A percentile compares a stretch with the other conserved stretches of the same genome.
Evolutionary conservation across 2,329 filamentous ascomycete species (phyloP).

Genomic region (Sclerotinia sclerotiorum): DNA sequence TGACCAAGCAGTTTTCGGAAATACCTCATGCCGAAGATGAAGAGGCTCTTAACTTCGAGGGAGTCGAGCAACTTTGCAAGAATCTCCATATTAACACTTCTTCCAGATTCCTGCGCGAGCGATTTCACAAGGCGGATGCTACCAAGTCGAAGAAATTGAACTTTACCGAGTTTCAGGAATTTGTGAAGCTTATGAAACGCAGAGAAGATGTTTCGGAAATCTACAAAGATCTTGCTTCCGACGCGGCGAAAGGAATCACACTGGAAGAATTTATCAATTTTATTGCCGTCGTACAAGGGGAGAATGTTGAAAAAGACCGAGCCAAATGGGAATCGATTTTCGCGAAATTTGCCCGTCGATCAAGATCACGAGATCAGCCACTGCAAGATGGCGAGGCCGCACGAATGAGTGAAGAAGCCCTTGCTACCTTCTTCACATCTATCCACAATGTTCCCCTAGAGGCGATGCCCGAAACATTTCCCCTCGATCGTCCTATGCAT

Average conservation of each 20-base stretch:
- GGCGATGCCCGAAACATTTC: conserved; percentile 58
- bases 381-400: conserved; percentile 47
- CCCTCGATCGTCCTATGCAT: conserved; percentile 80
- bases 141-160: conserved; percentile 65
- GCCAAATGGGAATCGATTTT: conserved; percentile 72
- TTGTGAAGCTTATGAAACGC: conserved; percentile 79
- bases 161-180: conserved; percentile 78
- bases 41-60: conserved; percentile 73
- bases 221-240: conserved; percentile 61
- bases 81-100: conserved; percentile 91
- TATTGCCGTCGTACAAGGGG: conserved; percentile 68
- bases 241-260: conserved; percentile 65
- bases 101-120: conserved; percentile 67
- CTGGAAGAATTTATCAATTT: conserved; percentile 74
- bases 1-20: conserved; percentile 65
- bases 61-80: conserved; percentile 80
- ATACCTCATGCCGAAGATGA: conserved; percentile 54
- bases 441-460: conserved; percentile 68
- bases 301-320: conserved; percentile 68
- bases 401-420: conserved; percentile 74
- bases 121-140: conserved; percentile 73
- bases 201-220: conserved; percentile 77
- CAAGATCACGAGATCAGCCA: conserved; percentile 49
- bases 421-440: conserved; percentile 76
- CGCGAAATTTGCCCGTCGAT: conserved; percentile 63